These are phyloP conservation scores for Gossypium raimondii DNA, from an alignment of 345 rosid species.

Conservation along the genomic window DNA sequence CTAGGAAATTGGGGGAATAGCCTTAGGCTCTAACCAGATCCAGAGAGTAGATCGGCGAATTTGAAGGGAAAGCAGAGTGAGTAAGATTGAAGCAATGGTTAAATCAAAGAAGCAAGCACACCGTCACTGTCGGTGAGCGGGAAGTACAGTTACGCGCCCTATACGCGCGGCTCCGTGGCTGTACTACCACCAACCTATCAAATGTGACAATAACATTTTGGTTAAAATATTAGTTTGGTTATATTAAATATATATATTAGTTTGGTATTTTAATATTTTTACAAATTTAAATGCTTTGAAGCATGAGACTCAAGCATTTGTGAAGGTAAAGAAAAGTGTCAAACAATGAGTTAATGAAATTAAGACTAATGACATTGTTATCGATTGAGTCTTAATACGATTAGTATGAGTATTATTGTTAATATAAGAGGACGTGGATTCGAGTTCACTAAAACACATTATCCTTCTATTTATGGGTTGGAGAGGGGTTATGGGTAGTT, in stretches of 20 bases:
- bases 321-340: too few relatives aligned
- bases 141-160: neutral
- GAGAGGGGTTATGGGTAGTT: accelerated
- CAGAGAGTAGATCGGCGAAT: conserved; percentile 24
- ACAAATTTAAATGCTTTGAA: too few relatives aligned
- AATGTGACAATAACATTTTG: neutral
- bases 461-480: accelerated
- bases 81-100: conserved; percentile 18
- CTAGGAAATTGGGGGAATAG: conserved; percentile 1
- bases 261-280: too few relatives aligned
- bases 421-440: too few relatives aligned
- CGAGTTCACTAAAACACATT: accelerated
- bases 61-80: conserved; percentile 11
- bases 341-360: too few relatives aligned
- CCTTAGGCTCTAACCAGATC: neutral
- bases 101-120: conserved; percentile 8
- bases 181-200: neutral
- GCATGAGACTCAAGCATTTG: too few relatives aligned
- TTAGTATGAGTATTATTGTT: accelerated
- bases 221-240: neutral
- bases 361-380: too few relatives aligned
- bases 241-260: too few relatives aligned
- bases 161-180: neutral
- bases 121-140: conserved; percentile 6
- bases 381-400: too few relatives aligned